Conservation (phyloP, 1,284 basidiomycete species). For the Cryptococcus sp. region DNA sequence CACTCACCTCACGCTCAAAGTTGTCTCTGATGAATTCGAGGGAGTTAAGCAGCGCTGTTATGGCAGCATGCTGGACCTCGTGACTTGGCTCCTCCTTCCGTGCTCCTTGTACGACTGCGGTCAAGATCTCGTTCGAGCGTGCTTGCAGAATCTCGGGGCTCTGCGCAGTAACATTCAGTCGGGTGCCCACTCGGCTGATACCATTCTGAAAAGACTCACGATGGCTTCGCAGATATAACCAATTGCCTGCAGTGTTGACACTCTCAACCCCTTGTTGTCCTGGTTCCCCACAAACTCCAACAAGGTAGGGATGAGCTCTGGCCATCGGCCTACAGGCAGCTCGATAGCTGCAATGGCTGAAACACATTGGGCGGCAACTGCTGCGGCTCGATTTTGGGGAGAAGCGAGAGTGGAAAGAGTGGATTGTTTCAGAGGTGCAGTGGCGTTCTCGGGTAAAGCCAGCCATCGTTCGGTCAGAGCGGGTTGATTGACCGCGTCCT, state of each 20-base stretch:
- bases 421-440: constrained; percentile 84
- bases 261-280: constrained; percentile 74
- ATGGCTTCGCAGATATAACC: constrained; percentile 97
- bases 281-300: constrained; percentile 82
- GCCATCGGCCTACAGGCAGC: constrained; percentile 84
- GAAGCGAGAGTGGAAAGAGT: constrained; percentile 81
- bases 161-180: constrained; percentile 54
- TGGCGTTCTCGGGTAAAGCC: constrained; percentile 66
- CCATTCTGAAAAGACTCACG: constrained; percentile 60
- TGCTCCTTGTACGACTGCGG: constrained; percentile 97
- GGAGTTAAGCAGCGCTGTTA: constrained; percentile 91
- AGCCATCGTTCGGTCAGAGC: constrained; percentile 82
- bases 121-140: constrained; percentile 95
- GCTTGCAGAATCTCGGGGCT: constrained; percentile 85
- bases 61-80: constrained; percentile 93
- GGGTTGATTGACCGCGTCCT: constrained; percentile 77
- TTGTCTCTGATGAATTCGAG: constrained; percentile 97
- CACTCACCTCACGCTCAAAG: constrained; percentile 87
- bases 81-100: constrained; percentile 91
- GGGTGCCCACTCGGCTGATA: constrained; percentile 6
- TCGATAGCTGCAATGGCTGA: constrained; percentile 92
- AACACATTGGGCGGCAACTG: constrained; percentile 88
- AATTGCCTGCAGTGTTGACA: constrained; percentile 90
- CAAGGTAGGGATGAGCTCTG: constrained; percentile 83
- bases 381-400: constrained; percentile 70